These are phyloP conservation scores for Eutypella sp. DNA, from an alignment of 2,329 filamentous ascomycete genomes.

Conservation along the genomic window DNA sequence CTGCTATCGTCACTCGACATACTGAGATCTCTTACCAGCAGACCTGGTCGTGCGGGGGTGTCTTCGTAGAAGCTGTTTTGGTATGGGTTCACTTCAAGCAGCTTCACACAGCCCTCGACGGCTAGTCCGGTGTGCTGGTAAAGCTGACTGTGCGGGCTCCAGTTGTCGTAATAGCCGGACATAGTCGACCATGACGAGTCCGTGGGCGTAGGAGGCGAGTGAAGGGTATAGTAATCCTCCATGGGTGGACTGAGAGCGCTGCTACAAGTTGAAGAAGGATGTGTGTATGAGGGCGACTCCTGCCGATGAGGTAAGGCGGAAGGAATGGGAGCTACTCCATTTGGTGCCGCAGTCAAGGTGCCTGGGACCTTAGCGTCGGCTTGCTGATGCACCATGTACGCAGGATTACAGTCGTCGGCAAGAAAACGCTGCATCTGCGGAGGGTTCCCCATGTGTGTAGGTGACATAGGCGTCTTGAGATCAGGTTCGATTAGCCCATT, in stretches of 20 bases:
- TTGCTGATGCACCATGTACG: slow-evolving; percentile 17
- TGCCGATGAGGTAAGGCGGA: slow-evolving; percentile 22
- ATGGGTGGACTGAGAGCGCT: slow-evolving; percentile 33
- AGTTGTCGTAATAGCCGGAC: slow-evolving; percentile 20
- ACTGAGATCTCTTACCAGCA: slow-evolving; percentile 23
- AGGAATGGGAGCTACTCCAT: slow-evolving; percentile 13
- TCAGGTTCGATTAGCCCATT: slow-evolving; percentile 21
- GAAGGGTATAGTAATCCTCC: slow-evolving; percentile 34
- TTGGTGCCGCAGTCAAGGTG: slow-evolving; percentile 7
- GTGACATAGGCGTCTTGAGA: slow-evolving; percentile 18
- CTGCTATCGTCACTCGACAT: slow-evolving; percentile 29
- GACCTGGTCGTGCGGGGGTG: slow-evolving; percentile 13
- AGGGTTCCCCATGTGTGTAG: slow-evolving; percentile 7
- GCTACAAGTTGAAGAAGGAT: slow-evolving; percentile 32
- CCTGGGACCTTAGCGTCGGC: slow-evolving; percentile 14
- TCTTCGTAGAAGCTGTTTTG: slow-evolving; percentile 29
- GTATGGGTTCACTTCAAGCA: slow-evolving; percentile 27
- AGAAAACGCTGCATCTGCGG: slow-evolving; percentile 24
- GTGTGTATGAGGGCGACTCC: slow-evolving; percentile 34
- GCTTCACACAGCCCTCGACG: slow-evolving; percentile 30
- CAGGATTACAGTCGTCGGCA: slow-evolving; percentile 21
- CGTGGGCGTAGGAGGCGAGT: slow-evolving; percentile 33
- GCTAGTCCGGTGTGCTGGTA: slow-evolving; percentile 26
- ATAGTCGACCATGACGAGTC: slow-evolving; percentile 30
- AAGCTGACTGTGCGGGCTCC: slow-evolving; percentile 19